Evolutionary conservation across 129 eudicot species (phyloP).

Genomic region (Sambucus nigra): DNA sequence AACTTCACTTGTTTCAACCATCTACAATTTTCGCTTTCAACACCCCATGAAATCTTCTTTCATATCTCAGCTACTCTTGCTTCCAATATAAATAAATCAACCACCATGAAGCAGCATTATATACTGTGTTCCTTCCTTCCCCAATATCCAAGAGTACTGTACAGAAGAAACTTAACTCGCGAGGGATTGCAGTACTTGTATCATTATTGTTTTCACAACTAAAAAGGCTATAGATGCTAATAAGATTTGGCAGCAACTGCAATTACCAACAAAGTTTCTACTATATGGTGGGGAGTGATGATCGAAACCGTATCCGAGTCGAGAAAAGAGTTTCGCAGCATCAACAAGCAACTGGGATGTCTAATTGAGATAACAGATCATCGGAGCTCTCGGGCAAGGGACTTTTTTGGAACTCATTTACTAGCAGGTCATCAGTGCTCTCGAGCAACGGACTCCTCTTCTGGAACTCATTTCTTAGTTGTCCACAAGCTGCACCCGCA

Average conservation of each 20-base stretch:
- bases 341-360: slow-evolving; percentile 32
- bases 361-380: slow-evolving; percentile 11
- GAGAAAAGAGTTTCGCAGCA: too few species aligned
- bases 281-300: background rate
- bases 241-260: too few species aligned
- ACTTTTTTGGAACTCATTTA: too few species aligned
- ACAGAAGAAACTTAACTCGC: background rate
- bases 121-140: background rate
- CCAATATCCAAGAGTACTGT: background rate
- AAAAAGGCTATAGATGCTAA: too few species aligned
- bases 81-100: background rate
- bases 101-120: background rate
- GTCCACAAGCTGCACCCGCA: slow-evolving; percentile 99
- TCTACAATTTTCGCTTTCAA: too few species aligned
- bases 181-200: background rate
- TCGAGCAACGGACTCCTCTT: slow-evolving; percentile 58
- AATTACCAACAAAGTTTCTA: background rate
- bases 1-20: background rate
- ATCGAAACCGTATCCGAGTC: background rate
- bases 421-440: slow-evolving; percentile 25
- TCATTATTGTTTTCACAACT: background rate
- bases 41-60: background rate
- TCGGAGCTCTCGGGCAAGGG: slow-evolving; percentile 25
- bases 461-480: slow-evolving; percentile 83
- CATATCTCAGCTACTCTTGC: background rate